A percentile compares a stretch with the other conserved stretches of the same genome.
phyloP scores from a whole-genome alignment of 2,329 filamentous ascomycete species.

The Periconia digitata region DNA sequence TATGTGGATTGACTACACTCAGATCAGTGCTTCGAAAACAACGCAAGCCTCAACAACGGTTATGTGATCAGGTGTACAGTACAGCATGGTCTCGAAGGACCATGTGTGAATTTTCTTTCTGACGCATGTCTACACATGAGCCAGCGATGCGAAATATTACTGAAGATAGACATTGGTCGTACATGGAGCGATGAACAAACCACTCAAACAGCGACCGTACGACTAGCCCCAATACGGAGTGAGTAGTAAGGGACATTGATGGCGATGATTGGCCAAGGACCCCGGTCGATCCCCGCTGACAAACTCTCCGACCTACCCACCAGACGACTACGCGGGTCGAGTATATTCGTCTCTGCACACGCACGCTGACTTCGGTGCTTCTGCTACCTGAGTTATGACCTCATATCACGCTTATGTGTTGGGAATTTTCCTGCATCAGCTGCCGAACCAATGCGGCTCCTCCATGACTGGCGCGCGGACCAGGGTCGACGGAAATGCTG shows the following conservation, averaged over 20 bases:
- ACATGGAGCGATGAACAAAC: too few relatives aligned
- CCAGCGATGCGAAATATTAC: too few relatives aligned
- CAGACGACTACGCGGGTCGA: conserved; percentile 12
- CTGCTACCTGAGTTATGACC: conserved; percentile 20
- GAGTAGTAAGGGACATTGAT: background rate
- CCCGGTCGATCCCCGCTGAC: conserved; percentile 23
- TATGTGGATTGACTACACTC: too few relatives aligned
- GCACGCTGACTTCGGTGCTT: background rate
- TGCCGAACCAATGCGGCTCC: background rate
- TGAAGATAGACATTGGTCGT: too few relatives aligned
- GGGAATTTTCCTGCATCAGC: conserved; percentile 9
- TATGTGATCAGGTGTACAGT: too few relatives aligned
- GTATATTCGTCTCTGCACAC: conserved; percentile 19
- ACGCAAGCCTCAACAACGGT: too few relatives aligned
- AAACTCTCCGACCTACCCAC: conserved; percentile 25
- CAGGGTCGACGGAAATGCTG: conserved; percentile 16
- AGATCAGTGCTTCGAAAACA: too few relatives aligned
- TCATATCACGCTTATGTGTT: conserved; percentile 22
- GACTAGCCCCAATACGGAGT: too few relatives aligned
- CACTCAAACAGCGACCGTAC: too few relatives aligned
- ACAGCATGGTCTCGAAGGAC: too few relatives aligned
- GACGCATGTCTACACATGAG: too few relatives aligned
- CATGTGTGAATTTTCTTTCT: too few relatives aligned
- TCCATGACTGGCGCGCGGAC: conserved; percentile 9
- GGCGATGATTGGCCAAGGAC: background rate